Evolutionary conservation across 2,329 filamentous ascomycete species (phyloP), one percentile per base, ranked within the genome.

Genomic region (Dothistroma septosporum): DNA sequence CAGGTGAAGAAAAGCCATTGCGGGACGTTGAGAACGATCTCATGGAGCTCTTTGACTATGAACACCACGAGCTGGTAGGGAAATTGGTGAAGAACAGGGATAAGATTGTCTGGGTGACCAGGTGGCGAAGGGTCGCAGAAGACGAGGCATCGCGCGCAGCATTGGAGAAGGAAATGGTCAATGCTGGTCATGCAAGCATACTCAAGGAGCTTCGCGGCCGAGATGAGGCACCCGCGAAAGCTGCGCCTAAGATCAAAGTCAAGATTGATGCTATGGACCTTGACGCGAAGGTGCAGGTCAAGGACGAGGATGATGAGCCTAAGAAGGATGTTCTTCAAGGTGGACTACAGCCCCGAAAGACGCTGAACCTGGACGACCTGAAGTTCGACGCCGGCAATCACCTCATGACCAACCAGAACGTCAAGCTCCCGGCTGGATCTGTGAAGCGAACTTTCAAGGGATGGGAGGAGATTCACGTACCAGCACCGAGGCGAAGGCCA

Each of bases 371-470:
- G 55, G 93, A 99, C 60, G 97, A 97, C 70, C 85, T 99, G 35
- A 85, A 97, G 44, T 99, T 99, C 73, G 94, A 97, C 69, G 93
- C 97, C 76, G 94, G 94, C 57, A 99, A 97, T 71, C 94, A 99
- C 79, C 83, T 99, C 48, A 99, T 97, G 93, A 97, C 94, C n/a
- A 99, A 99, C 70, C 90, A 92, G 7, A 97, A 92, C 73, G 94
- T 99, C 52, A 89, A 90, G 64, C 82, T 99, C 21, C 94, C 94
- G 0, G 91, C 96, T 73, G 94, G 94, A 11, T 96, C 94, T 1
- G 97, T 91, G 0, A 97, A 97, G 76, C 86, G 92, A 53, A 91
- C 90, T 0, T 97, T 97, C 79, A 99, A 99, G 76, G 94, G 94
- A 35, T 99, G 97, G 68, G 94, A 99, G 76, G 94, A 99, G 73